Evolutionary conservation across 768 basidiomycete species (phyloP), one percentile per base, ranked within the genome.

Genomic region (Mycena amicta): DNA sequence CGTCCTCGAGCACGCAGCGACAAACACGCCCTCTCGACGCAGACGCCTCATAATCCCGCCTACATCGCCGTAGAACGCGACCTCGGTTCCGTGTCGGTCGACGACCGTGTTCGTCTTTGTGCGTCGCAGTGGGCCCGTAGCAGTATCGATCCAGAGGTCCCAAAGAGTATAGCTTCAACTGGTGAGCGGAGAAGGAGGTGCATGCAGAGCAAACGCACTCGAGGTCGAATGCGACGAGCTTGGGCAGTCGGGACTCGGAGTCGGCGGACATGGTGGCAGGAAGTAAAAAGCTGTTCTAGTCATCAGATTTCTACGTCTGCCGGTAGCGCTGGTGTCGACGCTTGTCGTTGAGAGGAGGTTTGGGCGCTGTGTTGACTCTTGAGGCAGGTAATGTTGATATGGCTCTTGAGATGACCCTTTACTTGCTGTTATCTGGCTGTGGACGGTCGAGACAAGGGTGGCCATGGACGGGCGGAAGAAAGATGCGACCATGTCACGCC

Each of bases 131-230:
- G 88, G 85, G 29, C 85, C 83, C 41, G 79, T 74, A 52, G 90
- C 79, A 18, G 86, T 86, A 70, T 95, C 93, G 52, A 94, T 88
- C 92, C 92, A 93, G 15, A 93, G 76, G 56, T 88, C 83, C 92
- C 92, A 94, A 4, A 94, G 76, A 0, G 93, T 94, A 70, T 90
- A 93, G 68, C 92, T 92, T 60, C 13, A 22, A 27, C 2, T 3
- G 20, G 31, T 8, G 25, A 5, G 26, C 15, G 52, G 53, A 37
- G 26, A n/a, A 12, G 52, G n/a, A 58, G 25, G 61, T 53, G 33
- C 40, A 31, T 46, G 15, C 13, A 25, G 12, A 49, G 26, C 37
- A 68, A 68, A n/a, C n/a, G 20, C 70, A 93, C 88, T 94, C 92
- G 16, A 94, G 74, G 66, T 95, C 93, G 68, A 94, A 93, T 2